Conservation (phyloP, 371 early-diverging fungal genomes). For the Blakeslea trispora region DNA sequence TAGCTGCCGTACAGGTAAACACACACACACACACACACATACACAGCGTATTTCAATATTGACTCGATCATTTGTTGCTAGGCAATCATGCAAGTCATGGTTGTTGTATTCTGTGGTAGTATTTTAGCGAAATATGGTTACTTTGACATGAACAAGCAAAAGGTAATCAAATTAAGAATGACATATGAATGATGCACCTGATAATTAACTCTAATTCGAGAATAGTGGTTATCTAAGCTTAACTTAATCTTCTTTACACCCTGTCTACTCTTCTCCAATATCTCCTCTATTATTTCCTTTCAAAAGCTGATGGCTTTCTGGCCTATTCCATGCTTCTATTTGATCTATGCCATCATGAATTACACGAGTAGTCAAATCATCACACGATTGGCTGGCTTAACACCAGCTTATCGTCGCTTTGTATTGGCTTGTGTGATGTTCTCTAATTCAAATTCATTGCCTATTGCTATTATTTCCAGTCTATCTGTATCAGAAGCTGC, state of each 20-base stretch:
- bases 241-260: conserved; percentile 78
- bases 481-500: conserved; percentile 68
- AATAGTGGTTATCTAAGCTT: conserved; percentile 67
- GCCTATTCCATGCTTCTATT: conserved; percentile 72
- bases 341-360: conserved; percentile 42
- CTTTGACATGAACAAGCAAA: conserved; percentile 50
- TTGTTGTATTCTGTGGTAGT: conserved; percentile 48
- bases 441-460: conserved; percentile 73
- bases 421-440: conserved; percentile 70
- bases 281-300: conserved; percentile 64
- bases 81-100: conserved; percentile 59
- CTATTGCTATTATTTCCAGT: conserved; percentile 70
- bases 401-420: conserved; percentile 55
- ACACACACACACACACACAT: no score
- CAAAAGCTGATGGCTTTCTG: conserved; percentile 64
- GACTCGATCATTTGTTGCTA: conserved; percentile 12
- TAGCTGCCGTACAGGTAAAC: conserved; percentile 31
- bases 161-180: no score
- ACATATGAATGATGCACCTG: background rate
- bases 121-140: conserved; percentile 50
- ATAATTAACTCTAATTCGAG: background rate
- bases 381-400: conserved; percentile 51
- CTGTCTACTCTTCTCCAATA: conserved; percentile 74
- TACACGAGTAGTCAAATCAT: conserved; percentile 35
- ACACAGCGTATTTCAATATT: no score